Percentiles rank a stretch among this genome's conserved stretches.
These are phyloP conservation scores for Penicillium roqueforti DNA, from an alignment of 495 filamentous ascomycete genomes.

Conservation along the genomic window DNA sequence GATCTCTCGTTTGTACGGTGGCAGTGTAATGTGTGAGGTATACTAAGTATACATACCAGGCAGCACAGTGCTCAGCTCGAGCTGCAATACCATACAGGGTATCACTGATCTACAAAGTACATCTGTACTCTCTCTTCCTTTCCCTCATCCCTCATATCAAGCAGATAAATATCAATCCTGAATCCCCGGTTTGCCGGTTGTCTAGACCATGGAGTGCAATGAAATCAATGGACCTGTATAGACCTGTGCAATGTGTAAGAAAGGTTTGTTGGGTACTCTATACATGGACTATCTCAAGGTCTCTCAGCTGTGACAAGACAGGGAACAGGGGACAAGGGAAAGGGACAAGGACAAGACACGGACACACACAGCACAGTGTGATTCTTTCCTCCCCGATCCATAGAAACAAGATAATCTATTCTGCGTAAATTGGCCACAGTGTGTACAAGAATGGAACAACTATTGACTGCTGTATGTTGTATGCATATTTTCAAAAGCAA, in stretches of 20 bases:
- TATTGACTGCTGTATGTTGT: conserved; percentile 5
- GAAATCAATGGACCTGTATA: background rate
- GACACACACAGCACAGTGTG: background rate
- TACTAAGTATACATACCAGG: background rate
- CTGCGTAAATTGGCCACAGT: background rate
- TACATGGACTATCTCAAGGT: background rate
- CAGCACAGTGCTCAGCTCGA: background rate
- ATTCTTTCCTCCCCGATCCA: conserved; percentile 1
- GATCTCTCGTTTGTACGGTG: background rate
- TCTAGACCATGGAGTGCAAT: background rate
- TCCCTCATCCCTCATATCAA: too few relatives aligned
- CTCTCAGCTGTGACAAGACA: conserved; percentile 2
- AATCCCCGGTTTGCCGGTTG: conserved; percentile 5
- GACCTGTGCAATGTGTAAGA: background rate
- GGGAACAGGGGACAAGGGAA: conserved; percentile 1
- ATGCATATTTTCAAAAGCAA: conserved; percentile 3
- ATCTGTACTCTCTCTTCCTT: background rate
- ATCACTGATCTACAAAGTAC: background rate
- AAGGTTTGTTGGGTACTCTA: background rate
- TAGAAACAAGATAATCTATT: background rate
- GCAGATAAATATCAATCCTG: background rate
- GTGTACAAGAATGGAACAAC: background rate
- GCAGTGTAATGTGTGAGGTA: background rate
- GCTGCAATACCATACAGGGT: background rate
- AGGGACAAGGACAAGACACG: background rate